Evolutionary conservation across 1,139 yeast species (phyloP).

Genomic region (Candida albicans): DNA sequence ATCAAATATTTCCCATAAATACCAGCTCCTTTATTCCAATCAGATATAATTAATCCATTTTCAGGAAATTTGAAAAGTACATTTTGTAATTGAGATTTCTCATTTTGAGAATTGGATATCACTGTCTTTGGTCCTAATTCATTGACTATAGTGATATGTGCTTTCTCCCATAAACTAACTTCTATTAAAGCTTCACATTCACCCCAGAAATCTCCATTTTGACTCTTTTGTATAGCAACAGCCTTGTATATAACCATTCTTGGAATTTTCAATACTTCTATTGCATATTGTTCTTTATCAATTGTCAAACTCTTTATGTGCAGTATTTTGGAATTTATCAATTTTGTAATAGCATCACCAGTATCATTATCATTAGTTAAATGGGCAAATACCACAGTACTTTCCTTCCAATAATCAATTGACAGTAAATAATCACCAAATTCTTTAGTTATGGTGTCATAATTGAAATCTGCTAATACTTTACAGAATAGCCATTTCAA

Average conservation of each 20-base stretch:
- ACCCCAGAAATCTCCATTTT: conserved; percentile 42
- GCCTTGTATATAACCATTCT: conserved; percentile 48
- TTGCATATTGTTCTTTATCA: conserved; percentile 35
- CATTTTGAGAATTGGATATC: conserved; percentile 41
- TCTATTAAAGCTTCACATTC: conserved; percentile 63
- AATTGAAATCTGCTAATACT: conserved; percentile 28
- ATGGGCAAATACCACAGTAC: conserved; percentile 61
- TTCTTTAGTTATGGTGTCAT: conserved; percentile 44
- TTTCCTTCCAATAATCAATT: conserved; percentile 55
- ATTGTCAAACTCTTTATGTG: conserved; percentile 30
- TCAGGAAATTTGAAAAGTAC: conserved; percentile 51
- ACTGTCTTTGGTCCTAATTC: conserved; percentile 71
- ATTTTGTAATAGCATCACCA: conserved; percentile 37
- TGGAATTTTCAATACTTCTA: conserved; percentile 46
- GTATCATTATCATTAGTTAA: conserved; percentile 45
- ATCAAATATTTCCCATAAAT: conserved; percentile 50
- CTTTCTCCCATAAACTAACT: conserved; percentile 64
- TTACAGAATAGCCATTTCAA: conserved; percentile 59
- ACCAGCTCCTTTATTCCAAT: conserved; percentile 65
- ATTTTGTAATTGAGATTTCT: conserved; percentile 34
- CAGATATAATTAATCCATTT: conserved; percentile 38
- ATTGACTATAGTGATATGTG: conserved; percentile 56
- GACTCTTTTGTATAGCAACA: conserved; percentile 43
- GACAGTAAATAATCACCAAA: conserved; percentile 57
- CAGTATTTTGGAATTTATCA: conserved; percentile 50